phyloP scores from a whole-genome alignment of 495 filamentous ascomycete genomes.

The Aspergillus baeticus region DNA sequence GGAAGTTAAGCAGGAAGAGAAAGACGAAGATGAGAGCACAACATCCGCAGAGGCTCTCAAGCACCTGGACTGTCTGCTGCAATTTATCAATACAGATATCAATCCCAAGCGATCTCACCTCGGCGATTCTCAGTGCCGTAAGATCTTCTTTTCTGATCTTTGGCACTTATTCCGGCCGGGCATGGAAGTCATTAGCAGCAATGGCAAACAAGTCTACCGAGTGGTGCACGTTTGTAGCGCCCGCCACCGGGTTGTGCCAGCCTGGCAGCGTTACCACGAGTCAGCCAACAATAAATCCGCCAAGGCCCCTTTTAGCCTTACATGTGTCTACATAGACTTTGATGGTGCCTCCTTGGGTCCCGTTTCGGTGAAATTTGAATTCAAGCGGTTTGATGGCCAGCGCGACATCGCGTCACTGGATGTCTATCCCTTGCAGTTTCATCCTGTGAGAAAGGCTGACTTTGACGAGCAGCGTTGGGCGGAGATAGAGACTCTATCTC shows the following conservation, averaged over 20 bases:
- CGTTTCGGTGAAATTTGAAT: slow-evolving; percentile 21
- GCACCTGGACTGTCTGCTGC: background rate
- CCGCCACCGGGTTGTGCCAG: slow-evolving; percentile 9
- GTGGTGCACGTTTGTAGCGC: slow-evolving; percentile 23
- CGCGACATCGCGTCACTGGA: slow-evolving; percentile 29
- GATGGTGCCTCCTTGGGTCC: slow-evolving; percentile 28
- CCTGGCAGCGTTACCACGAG: slow-evolving; percentile 11
- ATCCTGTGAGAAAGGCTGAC: slow-evolving; percentile 6
- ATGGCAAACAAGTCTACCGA: slow-evolving; percentile 26
- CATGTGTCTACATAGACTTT: too few relatives aligned
- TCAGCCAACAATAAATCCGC: slow-evolving; percentile 1
- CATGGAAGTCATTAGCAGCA: slow-evolving; percentile 24
- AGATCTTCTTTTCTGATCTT: slow-evolving; percentile 36
- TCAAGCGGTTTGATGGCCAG: slow-evolving; percentile 36
- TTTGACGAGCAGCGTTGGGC: slow-evolving; percentile 12
- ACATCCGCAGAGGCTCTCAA: too few relatives aligned
- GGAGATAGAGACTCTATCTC: too few relatives aligned
- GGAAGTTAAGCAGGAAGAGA: too few relatives aligned
- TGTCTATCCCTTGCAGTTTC: slow-evolving; percentile 35
- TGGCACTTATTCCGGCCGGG: slow-evolving; percentile 42
- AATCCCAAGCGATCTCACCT: background rate
- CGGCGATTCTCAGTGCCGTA: slow-evolving; percentile 8
- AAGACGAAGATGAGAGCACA: too few relatives aligned
- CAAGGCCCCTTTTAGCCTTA: background rate
- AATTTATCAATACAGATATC: background rate